A percentile compares a stretch with the other conserved stretches of the same genome.
phyloP scores from a whole-genome alignment of 306 rosid genomes.

The Malus sieversii region DNA sequence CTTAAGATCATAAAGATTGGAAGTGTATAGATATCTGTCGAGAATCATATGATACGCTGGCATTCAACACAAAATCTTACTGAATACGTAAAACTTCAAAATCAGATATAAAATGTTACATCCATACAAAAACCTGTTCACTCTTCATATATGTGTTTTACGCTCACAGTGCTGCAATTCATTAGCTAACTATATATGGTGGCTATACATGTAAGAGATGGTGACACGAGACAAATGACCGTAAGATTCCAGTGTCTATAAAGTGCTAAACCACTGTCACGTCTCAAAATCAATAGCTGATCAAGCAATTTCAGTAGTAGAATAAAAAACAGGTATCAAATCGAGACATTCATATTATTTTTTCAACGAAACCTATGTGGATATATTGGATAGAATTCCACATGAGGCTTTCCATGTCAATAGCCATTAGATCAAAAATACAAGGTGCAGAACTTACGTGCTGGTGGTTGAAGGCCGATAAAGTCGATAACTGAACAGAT shows the following conservation, averaged over 20 bases:
- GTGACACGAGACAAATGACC: not conserved
- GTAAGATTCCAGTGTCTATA: not conserved
- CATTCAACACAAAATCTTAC: not conserved
- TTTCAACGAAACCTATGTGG: not conserved
- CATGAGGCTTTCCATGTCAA: not conserved
- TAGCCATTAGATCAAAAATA: not conserved
- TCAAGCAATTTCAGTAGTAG: not conserved
- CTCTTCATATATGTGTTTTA: not conserved
- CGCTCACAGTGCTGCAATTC: not conserved
- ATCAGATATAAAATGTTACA: no score
- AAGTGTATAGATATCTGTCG: not conserved
- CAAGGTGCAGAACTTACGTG: conserved; percentile 52
- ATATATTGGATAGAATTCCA: not conserved
- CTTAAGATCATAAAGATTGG: not conserved
- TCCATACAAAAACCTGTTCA: no score
- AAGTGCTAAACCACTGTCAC: not conserved
- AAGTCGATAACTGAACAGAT: conserved; percentile 54
- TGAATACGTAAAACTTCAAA: no score
- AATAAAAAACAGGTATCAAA: not conserved
- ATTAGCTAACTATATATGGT: not conserved
- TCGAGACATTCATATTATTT: not conserved
- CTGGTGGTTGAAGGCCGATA: conserved; percentile 94
- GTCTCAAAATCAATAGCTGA: not conserved
- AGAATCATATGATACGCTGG: not conserved
- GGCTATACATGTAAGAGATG: not conserved